Percentiles rank a stretch among this genome's conserved stretches.
Evolutionary conservation across 495 filamentous ascomycete genomes (phyloP).

Genomic region (Geopyxis carbonaria): DNA sequence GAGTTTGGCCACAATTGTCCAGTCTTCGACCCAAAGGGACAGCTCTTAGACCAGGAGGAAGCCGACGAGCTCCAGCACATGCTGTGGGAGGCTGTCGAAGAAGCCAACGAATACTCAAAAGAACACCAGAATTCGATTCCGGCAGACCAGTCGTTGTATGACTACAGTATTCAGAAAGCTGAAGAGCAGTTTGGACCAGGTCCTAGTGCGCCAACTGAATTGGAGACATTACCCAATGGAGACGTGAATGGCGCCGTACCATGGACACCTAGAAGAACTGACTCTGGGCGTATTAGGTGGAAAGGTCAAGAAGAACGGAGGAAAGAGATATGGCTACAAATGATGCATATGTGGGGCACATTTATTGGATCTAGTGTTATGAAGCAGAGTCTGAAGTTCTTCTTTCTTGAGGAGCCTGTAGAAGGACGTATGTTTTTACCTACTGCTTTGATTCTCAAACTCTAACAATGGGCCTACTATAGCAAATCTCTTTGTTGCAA

Average conservation of each 20-base stretch:
- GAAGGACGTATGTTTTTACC: conserved; percentile 54
- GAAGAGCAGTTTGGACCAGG: conserved; percentile 20
- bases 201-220: conserved; percentile 8
- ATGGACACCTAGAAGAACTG: no score
- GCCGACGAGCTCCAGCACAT: conserved; percentile 39
- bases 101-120: conserved; percentile 69
- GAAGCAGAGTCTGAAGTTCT: conserved; percentile 75
- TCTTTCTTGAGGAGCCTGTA: conserved; percentile 87
- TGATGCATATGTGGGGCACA: conserved; percentile 65
- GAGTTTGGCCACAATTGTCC: conserved; percentile 40
- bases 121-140: conserved; percentile 46
- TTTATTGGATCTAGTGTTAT: conserved; percentile 68
- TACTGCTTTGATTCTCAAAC: background rate
- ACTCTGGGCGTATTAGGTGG: conserved; percentile 17
- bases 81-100: conserved; percentile 62
- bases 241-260: conserved; percentile 16
- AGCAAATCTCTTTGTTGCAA: conserved; percentile 82
- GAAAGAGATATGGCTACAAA: conserved; percentile 31
- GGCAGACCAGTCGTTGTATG: conserved; percentile 47
- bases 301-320: conserved; percentile 21
- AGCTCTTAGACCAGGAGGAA: conserved; percentile 35
- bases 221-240: conserved; percentile 7
- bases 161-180: conserved; percentile 53
- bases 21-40: conserved; percentile 47
- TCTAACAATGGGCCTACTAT: conserved; percentile 1